Conservation (phyloP, 1,139 yeast species). For the Hemisphaericaspora xylofermentans region DNA sequence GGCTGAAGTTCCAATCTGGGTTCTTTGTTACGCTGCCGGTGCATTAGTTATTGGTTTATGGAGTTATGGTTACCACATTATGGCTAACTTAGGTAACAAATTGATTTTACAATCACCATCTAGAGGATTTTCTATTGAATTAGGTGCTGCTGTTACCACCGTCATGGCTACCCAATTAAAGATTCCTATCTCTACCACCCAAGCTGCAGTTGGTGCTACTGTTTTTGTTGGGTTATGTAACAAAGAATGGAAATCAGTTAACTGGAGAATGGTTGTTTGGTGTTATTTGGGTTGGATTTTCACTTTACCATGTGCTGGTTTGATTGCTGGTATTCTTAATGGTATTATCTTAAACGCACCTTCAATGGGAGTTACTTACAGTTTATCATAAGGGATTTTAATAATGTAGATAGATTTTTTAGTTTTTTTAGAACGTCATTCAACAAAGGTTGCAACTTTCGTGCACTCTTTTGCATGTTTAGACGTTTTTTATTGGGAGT, state of each 20-base stretch:
- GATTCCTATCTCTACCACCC: conserved; percentile 77
- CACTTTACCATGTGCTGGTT: conserved; percentile 73
- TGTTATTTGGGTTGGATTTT: conserved; percentile 72
- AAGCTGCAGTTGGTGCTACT: conserved; percentile 78
- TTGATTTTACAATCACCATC: conserved; percentile 77
- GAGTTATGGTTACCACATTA: conserved; percentile 73
- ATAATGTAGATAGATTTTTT: neutral
- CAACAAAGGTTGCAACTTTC: no score
- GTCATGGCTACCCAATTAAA: conserved; percentile 73
- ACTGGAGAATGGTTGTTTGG: conserved; percentile 78
- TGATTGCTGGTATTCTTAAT: conserved; percentile 65
- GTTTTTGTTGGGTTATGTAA: conserved; percentile 76
- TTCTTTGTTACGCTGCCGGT: conserved; percentile 65
- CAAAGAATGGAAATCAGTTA: conserved; percentile 60
- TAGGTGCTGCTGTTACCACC: conserved; percentile 77
- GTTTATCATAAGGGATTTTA: conserved; percentile 8
- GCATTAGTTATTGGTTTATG: conserved; percentile 69
- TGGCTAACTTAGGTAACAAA: conserved; percentile 72
- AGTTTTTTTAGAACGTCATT: neutral
- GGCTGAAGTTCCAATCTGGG: conserved; percentile 70
- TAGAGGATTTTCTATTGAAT: conserved; percentile 76
- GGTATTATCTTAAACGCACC: conserved; percentile 72
- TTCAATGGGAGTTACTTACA: conserved; percentile 41
- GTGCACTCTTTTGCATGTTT: no score
- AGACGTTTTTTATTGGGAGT: no score